A percentile compares a stretch with the other conserved stretches of the same genome.
phyloP scores from a whole-genome alignment of 2,329 filamentous ascomycete genomes.

The Aspergillus neoniger region DNA sequence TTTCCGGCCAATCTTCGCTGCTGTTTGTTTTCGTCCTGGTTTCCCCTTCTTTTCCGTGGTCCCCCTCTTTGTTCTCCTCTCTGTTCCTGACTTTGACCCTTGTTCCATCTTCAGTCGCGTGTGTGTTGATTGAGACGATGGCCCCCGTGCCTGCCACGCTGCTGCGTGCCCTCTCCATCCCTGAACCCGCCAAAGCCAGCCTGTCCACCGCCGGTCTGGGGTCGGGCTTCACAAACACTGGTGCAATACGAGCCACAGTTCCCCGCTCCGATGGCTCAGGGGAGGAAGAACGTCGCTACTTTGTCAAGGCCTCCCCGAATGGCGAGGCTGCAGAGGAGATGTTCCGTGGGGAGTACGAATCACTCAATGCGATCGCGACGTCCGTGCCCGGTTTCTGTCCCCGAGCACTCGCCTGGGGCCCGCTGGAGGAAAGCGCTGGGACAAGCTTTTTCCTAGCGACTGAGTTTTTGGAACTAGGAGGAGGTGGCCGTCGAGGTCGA shows the following conservation, averaged over 20 bases:
- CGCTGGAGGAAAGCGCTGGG: conserved; percentile 50
- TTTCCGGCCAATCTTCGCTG: neutral
- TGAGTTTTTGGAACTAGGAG: conserved; percentile 73
- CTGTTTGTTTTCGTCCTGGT: neutral
- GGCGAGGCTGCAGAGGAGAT: conserved; percentile 39
- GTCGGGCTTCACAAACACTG: conserved; percentile 49
- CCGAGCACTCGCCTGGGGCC: conserved; percentile 70
- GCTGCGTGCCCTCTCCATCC: conserved; percentile 40
- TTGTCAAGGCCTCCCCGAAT: conserved; percentile 43
- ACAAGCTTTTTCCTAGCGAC: conserved; percentile 62
- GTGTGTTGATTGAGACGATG: conserved; percentile 26
- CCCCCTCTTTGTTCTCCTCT: neutral
- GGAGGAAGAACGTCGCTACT: conserved; percentile 38
- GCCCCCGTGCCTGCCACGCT: conserved; percentile 36
- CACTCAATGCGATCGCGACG: conserved; percentile 76
- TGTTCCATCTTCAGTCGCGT: neutral
- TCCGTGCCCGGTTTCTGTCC: conserved; percentile 76
- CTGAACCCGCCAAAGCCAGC: conserved; percentile 36
- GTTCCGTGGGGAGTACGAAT: conserved; percentile 72
- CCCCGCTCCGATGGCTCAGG: conserved; percentile 21
- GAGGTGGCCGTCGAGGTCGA: conserved; percentile 47
- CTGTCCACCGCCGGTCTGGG: conserved; percentile 43
- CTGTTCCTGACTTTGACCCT: neutral
- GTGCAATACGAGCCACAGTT: conserved; percentile 39
- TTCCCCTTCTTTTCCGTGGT: neutral